These are phyloP conservation scores for Suillus variegatus DNA, from an alignment of 768 basidiomycete genomes.

Conservation along the genomic window DNA sequence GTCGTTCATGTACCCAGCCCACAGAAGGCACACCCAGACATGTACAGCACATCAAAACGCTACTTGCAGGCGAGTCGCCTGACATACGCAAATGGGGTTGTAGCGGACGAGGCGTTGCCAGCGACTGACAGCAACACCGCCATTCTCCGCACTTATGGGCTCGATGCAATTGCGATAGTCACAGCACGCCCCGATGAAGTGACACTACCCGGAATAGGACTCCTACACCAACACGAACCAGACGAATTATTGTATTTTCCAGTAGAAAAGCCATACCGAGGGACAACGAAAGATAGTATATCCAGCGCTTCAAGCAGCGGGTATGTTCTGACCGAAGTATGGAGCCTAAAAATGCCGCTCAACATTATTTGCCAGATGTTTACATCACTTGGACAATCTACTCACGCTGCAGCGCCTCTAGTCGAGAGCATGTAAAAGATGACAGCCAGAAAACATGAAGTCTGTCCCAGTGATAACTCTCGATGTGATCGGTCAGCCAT, in stretches of 20 bases:
- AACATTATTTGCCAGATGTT: not conserved
- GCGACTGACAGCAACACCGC: not conserved
- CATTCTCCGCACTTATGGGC: not conserved
- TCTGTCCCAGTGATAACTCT: conserved; percentile 44
- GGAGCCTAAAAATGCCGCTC: conserved; percentile 10
- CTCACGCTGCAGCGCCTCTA: conserved; percentile 8
- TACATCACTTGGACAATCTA: not conserved
- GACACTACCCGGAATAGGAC: not conserved
- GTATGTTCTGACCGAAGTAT: conserved; percentile 3
- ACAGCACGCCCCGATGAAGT: not conserved
- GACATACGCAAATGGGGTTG: not conserved
- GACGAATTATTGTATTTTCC: not conserved
- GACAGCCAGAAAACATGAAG: conserved; percentile 39
- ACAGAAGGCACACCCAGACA: no score
- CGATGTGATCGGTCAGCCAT: conserved; percentile 47
- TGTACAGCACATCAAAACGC: not conserved
- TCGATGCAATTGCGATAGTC: no score
- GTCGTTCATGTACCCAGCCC: not conserved
- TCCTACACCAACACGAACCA: no score
- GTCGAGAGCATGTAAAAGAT: conserved; percentile 11
- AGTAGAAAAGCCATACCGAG: conserved; percentile 14
- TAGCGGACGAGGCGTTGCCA: not conserved
- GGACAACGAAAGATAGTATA: conserved; percentile 29
- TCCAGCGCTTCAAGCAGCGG: conserved; percentile 27
- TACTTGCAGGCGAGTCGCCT: not conserved